Evolutionary conservation across 2,329 filamentous ascomycete genomes (phyloP), one percentile per base, ranked within the genome.

Genomic region (Aspergillus fijiensis): DNA sequence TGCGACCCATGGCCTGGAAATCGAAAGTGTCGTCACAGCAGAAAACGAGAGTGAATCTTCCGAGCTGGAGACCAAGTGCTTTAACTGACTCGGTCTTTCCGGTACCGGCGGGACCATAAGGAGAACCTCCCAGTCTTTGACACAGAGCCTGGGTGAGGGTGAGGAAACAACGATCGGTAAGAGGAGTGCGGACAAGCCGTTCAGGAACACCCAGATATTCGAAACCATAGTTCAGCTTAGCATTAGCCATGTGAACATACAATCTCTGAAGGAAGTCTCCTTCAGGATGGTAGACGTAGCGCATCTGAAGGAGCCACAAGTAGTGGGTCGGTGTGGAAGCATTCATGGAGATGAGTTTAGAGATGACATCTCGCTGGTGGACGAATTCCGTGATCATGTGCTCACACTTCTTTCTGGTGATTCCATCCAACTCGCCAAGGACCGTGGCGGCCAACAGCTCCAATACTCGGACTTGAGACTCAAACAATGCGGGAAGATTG

Each of bases 1-100:
- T 99, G 68, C 95, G 91, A 14, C 96, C 96, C 95, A 99, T 99
- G 54, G 95, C 95, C 73, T 99, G 95, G 83, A 98, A 99, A 76
- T 99, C 95, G 71, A 99, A 99, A 0, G 95, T 99, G 77, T 99
- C 95, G 73, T 99, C 95, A 80, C 95, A 99, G 77, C 96, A 99
- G 81, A 99, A 99, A 29, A 99, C 96, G 27, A 99, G 86, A 1
- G 96, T 99, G 76, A 99, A 99, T 61, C 96, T 89, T 74, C 95
- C 96, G 57, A 99, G 87, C 75, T 99, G 93, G 4, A 99, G 85
- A 81, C 95, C 96, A 27, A 99, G 85, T 21, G 95, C 95, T 78
- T 99, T 99, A 75, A 99, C 95, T 2, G 95, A 99, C 74, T 99
- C 95, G 0, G 95, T 99, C 79, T 99, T 99, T 75, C 95, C 95